Evolutionary conservation across 2,329 filamentous ascomycete species (phyloP).

Genomic region (Xylaria arbuscula): DNA sequence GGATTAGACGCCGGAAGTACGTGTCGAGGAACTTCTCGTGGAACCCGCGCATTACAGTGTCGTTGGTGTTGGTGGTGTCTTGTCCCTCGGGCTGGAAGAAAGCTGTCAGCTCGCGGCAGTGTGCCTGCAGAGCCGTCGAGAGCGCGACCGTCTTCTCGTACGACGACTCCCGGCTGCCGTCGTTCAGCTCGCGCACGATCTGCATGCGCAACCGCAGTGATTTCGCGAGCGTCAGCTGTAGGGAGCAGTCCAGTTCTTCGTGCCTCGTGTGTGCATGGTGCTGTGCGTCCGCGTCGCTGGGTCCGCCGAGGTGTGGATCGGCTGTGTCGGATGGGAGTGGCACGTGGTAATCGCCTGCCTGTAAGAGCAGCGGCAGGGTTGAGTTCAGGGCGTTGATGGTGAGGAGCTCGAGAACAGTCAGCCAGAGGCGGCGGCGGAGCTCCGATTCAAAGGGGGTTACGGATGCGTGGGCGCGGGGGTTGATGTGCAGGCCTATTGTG

Average conservation of each 20-base stretch:
- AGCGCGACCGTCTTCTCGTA: slow-evolving; percentile 38
- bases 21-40: slow-evolving; percentile 45
- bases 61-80: not conserved
- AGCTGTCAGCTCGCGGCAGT: slow-evolving; percentile 41
- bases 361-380: slow-evolving; percentile 39
- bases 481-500: slow-evolving; percentile 48
- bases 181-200: slow-evolving; percentile 42
- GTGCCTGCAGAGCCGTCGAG: slow-evolving; percentile 35
- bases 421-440: slow-evolving; percentile 47
- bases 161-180: slow-evolving; percentile 12
- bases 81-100: slow-evolving; percentile 35
- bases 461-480: slow-evolving; percentile 40
- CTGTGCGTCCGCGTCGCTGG: not conserved
- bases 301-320: slow-evolving; percentile 36
- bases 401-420: slow-evolving; percentile 45
- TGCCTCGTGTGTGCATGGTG: slow-evolving; percentile 6
- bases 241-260: slow-evolving; percentile 39
- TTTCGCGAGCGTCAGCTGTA: slow-evolving; percentile 42
- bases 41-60: slow-evolving; percentile 24
- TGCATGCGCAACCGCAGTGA: slow-evolving; percentile 41
- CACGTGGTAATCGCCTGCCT: slow-evolving; percentile 36
- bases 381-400: slow-evolving; percentile 44
- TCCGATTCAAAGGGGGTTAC: slow-evolving; percentile 44
- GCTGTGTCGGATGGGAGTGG: slow-evolving; percentile 39
- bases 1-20: slow-evolving; percentile 43